Conservation (phyloP, 2,329 filamentous ascomycete species). For the Fusarium mundagurra region DNA sequence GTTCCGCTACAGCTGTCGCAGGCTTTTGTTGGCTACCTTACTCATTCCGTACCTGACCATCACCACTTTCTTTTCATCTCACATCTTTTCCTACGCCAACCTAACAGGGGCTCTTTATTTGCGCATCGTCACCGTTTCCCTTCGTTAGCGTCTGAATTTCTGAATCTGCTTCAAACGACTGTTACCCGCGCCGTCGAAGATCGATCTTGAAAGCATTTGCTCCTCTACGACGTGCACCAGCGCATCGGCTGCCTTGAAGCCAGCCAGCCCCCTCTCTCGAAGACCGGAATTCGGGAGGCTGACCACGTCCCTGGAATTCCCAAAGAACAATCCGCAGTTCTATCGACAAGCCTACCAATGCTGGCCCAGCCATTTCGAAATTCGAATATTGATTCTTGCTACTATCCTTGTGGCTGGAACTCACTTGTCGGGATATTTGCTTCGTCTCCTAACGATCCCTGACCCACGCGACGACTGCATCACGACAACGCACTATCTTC, state of each 20-base stretch:
- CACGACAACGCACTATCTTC: conserved; percentile 1
- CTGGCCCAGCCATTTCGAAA: conserved; percentile 57
- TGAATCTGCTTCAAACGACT: conserved; percentile 5
- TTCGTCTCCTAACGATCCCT: conserved; percentile 25
- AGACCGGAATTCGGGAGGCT: conserved; percentile 50
- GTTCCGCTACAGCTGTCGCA: conserved; percentile 30
- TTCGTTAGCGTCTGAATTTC: conserved; percentile 13
- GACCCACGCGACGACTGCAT: conserved; percentile 35
- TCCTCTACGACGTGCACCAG: conserved; percentile 32
- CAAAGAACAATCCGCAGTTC: conserved; percentile 43
- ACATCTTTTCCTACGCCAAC: conserved; percentile 32
- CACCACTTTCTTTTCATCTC: conserved; percentile 34
- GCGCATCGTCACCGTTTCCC: conserved; percentile 35
- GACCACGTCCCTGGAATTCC: conserved; percentile 40
- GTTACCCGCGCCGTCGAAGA: conserved; percentile 29
- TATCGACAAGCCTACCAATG: conserved; percentile 47
- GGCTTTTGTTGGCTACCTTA: conserved; percentile 14
- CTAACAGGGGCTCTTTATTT: conserved; percentile 31
- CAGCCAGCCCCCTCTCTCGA: conserved; percentile 36
- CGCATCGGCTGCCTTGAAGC: conserved; percentile 36
- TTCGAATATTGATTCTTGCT: conserved; percentile 49
- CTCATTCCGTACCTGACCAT: conserved; percentile 32
- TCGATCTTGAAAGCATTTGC: conserved; percentile 23
- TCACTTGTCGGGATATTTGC: conserved; percentile 29
- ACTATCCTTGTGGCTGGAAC: conserved; percentile 43